Base-by-base conservation (phyloP, 2,329 filamentous ascomycete species). In the Pseudohalonectria lignicola region DNA sequence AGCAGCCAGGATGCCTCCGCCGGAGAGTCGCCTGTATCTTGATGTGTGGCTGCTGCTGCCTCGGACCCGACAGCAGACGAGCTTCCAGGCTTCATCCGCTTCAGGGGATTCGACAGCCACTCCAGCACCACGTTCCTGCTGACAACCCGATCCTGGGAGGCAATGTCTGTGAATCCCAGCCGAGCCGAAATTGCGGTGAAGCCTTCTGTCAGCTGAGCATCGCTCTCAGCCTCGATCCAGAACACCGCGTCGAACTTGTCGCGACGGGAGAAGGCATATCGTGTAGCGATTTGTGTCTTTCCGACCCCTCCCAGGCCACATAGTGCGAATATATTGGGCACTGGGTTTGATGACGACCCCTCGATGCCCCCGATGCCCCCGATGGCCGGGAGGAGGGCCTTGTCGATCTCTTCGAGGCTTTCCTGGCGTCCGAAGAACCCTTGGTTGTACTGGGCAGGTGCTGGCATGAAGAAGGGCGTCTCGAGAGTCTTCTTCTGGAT, bases 251-350 rank as follows among this genome's bases (percentile, higher is more conserved):
- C 23, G 21, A 41, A 41, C 15, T 11, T 21, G 23, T 37, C 18
- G 13, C 34, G 35, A 21, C 35, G 26, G 8, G 34, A 33, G 30
- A 34, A 41, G 5, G 29, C 34, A 32, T 33, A 41, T 34, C 25
- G n/a, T 10, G 18, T 26, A 12, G 39, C 39, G 12, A 37, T 16
- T 29, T 41, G 25, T 2, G 39, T 41, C 29, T 41, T 41, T 5
- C 39, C 39, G 11, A 41, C 18, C n/a, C 18, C 39, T 34, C 32
- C 32, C 21, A 37, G 21, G 11, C 39, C 39, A 21, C 34, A 37
- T 8, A 41, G 16, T 4, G 39, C 34, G 23, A 39, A 29, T 17
- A 26, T 26, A 13, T 13, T 26, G 13, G 25, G 25, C 25, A 13
- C 13, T 26, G 25, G 25, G 25, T 19, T 36, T 23, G 15, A 19